Evolutionary conservation across 495 filamentous ascomycete species (phyloP).

Genomic region (Penicillium herquei): DNA sequence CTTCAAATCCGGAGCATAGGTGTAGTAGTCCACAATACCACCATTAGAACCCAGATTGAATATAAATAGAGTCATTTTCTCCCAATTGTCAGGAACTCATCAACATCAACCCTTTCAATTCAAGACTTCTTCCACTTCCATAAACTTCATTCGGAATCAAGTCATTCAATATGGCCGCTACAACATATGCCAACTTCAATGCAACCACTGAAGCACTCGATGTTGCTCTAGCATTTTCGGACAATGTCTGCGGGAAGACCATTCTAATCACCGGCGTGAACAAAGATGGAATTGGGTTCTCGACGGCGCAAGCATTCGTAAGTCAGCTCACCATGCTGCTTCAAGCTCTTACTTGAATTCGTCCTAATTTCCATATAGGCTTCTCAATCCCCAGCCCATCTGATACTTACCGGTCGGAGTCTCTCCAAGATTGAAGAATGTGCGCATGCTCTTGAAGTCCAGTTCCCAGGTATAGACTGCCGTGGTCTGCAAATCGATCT

Average conservation of each 20-base stretch:
- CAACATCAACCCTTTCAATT: neutral
- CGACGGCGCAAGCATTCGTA: constrained; percentile 43
- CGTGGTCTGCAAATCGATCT: constrained; percentile 44
- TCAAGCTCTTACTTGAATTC: neutral
- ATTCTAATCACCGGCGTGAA: constrained; percentile 45
- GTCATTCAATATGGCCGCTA: constrained; percentile 23
- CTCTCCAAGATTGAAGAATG: constrained; percentile 35
- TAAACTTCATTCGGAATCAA: neutral
- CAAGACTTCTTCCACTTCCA: neutral
- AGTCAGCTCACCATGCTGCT: constrained; percentile 3
- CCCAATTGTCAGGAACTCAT: neutral
- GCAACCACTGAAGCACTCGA: constrained; percentile 35
- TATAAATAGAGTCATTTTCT: neutral
- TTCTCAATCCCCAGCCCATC: constrained; percentile 38
- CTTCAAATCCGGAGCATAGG: neutral
- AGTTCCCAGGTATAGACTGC: constrained; percentile 37
- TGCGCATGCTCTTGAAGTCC: constrained; percentile 30
- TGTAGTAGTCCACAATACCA: neutral
- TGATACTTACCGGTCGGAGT: constrained; percentile 43
- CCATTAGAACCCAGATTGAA: neutral
- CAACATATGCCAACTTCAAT: constrained; percentile 39
- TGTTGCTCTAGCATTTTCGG: constrained; percentile 38
- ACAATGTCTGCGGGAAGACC: constrained; percentile 35
- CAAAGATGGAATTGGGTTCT: constrained; percentile 37
- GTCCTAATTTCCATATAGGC: constrained; percentile 22